These are phyloP conservation scores for Paratinospora sagittata DNA, from an alignment of 164 flowering plant genomes.

Conservation along the genomic window DNA sequence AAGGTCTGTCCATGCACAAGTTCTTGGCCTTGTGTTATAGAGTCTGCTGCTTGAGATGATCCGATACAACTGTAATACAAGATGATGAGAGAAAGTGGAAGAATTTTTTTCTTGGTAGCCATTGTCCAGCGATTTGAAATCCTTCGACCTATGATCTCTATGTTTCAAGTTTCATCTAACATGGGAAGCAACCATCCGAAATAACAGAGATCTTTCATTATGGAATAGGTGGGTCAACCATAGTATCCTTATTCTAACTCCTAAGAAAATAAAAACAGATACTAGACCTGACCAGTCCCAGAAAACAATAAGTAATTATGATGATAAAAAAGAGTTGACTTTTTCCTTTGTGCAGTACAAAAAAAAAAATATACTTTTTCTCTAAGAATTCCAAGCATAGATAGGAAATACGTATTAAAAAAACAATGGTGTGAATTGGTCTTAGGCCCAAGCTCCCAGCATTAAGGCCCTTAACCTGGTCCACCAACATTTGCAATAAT, in stretches of 20 bases:
- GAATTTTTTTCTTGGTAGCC: neutral
- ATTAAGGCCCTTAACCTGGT: neutral
- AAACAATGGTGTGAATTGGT: neutral
- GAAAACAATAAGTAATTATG: neutral
- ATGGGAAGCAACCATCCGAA: neutral
- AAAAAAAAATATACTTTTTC: neutral
- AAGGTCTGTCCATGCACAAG: neutral
- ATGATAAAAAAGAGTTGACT: neutral
- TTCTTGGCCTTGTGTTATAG: neutral
- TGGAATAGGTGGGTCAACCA: neutral
- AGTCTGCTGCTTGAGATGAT: neutral
- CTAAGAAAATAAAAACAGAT: neutral
- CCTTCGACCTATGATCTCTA: neutral
- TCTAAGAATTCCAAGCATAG: neutral
- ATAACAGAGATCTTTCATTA: neutral
- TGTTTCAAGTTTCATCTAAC: neutral
- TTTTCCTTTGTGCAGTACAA: neutral
- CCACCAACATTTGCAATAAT: neutral
- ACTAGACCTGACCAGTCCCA: neutral
- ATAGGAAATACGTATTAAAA: neutral
- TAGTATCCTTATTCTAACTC: neutral
- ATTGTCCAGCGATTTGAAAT: neutral
- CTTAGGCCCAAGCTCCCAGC: neutral
- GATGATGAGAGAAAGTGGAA: neutral
- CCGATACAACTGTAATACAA: neutral